These are phyloP conservation scores for Wickerhamiella sorbophila DNA, from an alignment of 805 yeast species.

Conservation along the genomic window DNA sequence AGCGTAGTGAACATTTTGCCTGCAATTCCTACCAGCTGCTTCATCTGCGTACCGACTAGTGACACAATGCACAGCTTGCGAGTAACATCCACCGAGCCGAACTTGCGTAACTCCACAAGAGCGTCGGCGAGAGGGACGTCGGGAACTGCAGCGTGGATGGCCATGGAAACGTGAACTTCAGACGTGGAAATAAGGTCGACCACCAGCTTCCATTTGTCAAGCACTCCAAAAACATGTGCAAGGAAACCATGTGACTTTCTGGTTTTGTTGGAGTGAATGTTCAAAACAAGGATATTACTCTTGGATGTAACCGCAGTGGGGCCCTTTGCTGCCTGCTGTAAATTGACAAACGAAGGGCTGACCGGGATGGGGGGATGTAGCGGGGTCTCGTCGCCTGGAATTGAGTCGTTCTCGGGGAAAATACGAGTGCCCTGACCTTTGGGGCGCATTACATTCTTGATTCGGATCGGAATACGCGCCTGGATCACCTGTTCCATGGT, in stretches of 20 bases:
- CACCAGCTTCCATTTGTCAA: slow-evolving; percentile 72
- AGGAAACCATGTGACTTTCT: slow-evolving; percentile 88
- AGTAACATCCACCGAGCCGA: slow-evolving; percentile 83
- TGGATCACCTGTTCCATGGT: slow-evolving; percentile 98
- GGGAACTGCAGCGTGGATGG: slow-evolving; percentile 50
- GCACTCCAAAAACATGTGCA: slow-evolving; percentile 74
- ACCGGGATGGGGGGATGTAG: slow-evolving; percentile 86
- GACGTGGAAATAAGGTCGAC: slow-evolving; percentile 95
- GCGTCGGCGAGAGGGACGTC: slow-evolving; percentile 61
- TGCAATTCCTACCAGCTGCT: slow-evolving; percentile 90
- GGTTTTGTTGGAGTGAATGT: slow-evolving; percentile 87
- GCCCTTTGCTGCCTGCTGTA: slow-evolving; percentile 28
- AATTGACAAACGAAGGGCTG: slow-evolving; percentile 26
- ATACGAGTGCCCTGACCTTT: slow-evolving; percentile 85
- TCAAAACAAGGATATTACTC: slow-evolving; percentile 78
- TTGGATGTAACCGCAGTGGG: slow-evolving; percentile 97
- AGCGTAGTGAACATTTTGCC: slow-evolving; percentile 91
- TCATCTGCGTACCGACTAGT: slow-evolving; percentile 93
- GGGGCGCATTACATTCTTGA: slow-evolving; percentile 91
- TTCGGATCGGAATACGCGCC: slow-evolving; percentile 91
- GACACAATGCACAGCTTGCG: slow-evolving; percentile 83
- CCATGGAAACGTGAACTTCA: slow-evolving; percentile 98
- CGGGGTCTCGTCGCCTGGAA: slow-evolving; percentile 79
- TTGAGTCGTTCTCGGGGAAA: slow-evolving; percentile 78
- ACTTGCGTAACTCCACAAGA: slow-evolving; percentile 56